Base-by-base conservation (phyloP, 768 basidiomycete genomes). In the Fomitopsis serialis region DNA sequence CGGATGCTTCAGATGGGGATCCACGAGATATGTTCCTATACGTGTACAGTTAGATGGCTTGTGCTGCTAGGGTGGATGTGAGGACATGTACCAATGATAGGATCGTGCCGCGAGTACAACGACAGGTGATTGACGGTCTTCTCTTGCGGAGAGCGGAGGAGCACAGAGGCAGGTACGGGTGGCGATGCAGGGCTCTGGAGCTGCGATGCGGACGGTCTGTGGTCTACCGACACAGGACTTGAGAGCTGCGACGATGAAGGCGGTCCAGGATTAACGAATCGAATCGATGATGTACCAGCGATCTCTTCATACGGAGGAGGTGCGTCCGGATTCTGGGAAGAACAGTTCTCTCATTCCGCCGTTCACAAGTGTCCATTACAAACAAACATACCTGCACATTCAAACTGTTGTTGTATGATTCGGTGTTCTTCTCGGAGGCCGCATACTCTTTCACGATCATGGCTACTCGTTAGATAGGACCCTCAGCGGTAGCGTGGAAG, bases 121-220 rank as follows among this genome's bases (percentile, higher is more conserved):
- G 60, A 58, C 13, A 64, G 53, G 52, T 57, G 54, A 45, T 64
- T 64, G 32, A 64, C 63, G 17, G 56, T 59, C 54, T 64, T 63
- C 24, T 58, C 50, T 10, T 45, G 53, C 17, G 55, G 40, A 2
- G 65, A 55, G 32, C 54, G 54, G 42, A 64, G 58, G 15, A 43
- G 37, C 37, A 40, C 37, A 40, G 37, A 15, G 6, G 37, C 37
- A 19, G 15, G 24, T 2, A 22, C 23, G 40, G 19, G 21, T 11
- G 50, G 25, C 35, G 19, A 8, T 3, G 40, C 21, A 51, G 22
- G 27, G 32, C 35, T 32, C 25, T 8, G 17, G 36, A 35, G 7
- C n/a, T n/a, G 22, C 5, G 44, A 45, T 17, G 23, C 5, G 5
- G 44, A 23, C 22, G 29, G 11, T 11, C 11, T 5, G 11, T 5